These are phyloP conservation scores for Anacardium occidentale DNA, from an alignment of 345 rosid genomes.

Conservation along the genomic window DNA sequence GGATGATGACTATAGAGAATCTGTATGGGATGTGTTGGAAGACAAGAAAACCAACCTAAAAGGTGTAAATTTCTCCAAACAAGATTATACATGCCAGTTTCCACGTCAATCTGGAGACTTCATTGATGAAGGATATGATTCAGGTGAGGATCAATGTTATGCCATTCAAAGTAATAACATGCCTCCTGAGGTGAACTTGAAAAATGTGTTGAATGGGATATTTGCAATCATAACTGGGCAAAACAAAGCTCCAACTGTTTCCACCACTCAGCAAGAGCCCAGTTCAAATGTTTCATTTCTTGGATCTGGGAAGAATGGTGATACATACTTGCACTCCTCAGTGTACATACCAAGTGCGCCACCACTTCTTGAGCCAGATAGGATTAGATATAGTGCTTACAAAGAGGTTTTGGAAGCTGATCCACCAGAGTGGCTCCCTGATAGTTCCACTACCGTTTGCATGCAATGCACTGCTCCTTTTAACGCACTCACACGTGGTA, in stretches of 20 bases:
- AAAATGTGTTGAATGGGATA: constrained; percentile 72
- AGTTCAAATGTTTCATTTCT: constrained; percentile 77
- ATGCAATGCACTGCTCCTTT: constrained; percentile 83
- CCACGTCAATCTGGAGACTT: constrained; percentile 49
- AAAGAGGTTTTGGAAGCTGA: constrained; percentile 82
- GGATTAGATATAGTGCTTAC: constrained; percentile 52
- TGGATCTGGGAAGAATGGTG: constrained; percentile 72
- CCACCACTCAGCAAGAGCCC: constrained; percentile 34
- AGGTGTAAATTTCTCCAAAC: constrained; percentile 36
- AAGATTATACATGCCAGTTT: constrained; percentile 39
- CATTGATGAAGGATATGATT: constrained; percentile 60
- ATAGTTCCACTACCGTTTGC: constrained; percentile 71
- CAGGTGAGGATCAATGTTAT: constrained; percentile 36
- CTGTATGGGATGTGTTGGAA: constrained; percentile 38
- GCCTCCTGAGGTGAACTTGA: constrained; percentile 76
- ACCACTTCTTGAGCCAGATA: constrained; percentile 68
- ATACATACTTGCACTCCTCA: constrained; percentile 71
- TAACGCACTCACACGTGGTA: constrained; percentile 79
- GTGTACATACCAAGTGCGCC: constrained; percentile 98
- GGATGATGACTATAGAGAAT: constrained; percentile 35
- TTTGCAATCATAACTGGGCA: constrained; percentile 76
- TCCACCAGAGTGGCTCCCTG: constrained; percentile 95
- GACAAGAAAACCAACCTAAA: constrained; percentile 18
- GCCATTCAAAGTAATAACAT: constrained; percentile 15
- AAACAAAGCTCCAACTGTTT: constrained; percentile 38